Evolutionary conservation across 352 stramenopile species (phyloP).

Genomic region (Globisporangium yorkense): DNA sequence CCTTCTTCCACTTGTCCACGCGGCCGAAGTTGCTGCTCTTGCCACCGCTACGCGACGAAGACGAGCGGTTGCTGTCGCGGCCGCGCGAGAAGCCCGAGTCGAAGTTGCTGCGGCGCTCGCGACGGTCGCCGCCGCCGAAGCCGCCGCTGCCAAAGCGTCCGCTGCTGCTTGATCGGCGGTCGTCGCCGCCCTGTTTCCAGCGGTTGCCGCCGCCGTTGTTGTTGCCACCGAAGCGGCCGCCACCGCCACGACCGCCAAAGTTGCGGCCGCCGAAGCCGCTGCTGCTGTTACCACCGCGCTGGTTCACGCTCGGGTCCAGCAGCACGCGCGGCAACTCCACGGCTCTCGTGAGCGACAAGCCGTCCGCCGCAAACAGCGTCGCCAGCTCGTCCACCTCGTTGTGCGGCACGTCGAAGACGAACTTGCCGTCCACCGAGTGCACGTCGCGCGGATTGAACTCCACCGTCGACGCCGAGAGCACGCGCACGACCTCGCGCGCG

Average conservation of each 20-base stretch:
- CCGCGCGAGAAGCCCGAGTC: constrained; percentile 41
- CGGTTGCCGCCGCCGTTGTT: constrained; percentile 13
- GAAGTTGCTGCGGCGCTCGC: constrained; percentile 18
- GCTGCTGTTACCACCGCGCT: constrained; percentile 11
- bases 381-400: constrained; percentile 40
- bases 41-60: constrained; percentile 10
- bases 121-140: constrained; percentile 19
- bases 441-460: constrained; percentile 39
- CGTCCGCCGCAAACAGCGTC: constrained; percentile 27
- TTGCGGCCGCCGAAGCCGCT: neutral
- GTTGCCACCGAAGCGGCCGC: constrained; percentile 25
- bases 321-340: constrained; percentile 56
- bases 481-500: constrained; percentile 40
- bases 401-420: constrained; percentile 64
- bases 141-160: constrained; percentile 14
- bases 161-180: constrained; percentile 14
- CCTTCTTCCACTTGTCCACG: constrained; percentile 21
- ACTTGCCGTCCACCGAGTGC: constrained; percentile 51
- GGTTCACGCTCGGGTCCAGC: constrained; percentile 22
- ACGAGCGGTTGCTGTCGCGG: constrained; percentile 11
- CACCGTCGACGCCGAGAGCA: constrained; percentile 37
- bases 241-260: constrained; percentile 15
- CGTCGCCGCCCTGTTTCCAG: constrained; percentile 23
- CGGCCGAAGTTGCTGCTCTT: constrained; percentile 23
- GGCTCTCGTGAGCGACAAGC: constrained; percentile 33